phyloP scores from a whole-genome alignment of 1,284 basidiomycete genomes.

The Coniferiporia weirii region DNA sequence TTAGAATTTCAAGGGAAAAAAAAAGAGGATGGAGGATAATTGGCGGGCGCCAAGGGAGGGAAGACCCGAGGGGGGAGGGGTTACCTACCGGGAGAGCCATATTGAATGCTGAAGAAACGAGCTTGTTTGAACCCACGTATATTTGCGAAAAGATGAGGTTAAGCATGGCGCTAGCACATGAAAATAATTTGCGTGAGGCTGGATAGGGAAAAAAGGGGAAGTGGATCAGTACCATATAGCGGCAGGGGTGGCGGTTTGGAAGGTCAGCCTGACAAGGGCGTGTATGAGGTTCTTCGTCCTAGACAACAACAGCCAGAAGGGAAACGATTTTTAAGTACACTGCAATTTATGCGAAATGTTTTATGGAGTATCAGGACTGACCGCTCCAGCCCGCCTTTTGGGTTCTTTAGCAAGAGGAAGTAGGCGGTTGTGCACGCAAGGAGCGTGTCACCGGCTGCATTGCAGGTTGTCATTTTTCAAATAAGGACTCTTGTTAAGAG shows the following conservation, averaged over 20 bases:
- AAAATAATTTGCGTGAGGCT: not conserved
- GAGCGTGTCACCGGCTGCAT: constrained; percentile 24
- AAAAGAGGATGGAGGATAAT: not conserved
- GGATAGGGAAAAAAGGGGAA: not conserved
- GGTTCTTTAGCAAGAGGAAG: constrained; percentile 27
- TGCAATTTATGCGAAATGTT: too few species aligned
- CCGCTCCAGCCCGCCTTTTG: constrained; percentile 28
- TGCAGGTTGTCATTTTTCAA: too few species aligned
- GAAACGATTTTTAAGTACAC: not conserved
- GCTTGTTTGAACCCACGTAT: constrained; percentile 22
- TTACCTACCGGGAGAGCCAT: constrained; percentile 23
- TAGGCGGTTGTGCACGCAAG: constrained; percentile 29
- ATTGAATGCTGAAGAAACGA: constrained; percentile 29
- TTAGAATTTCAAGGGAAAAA: too few species aligned
- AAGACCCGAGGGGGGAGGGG: not conserved
- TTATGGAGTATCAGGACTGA: constrained; percentile 17
- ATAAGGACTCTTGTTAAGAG: too few species aligned
- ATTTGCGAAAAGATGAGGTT: constrained; percentile 34
- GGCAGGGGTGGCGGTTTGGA: constrained; percentile 32
- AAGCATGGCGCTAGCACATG: constrained; percentile 27
- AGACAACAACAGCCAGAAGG: not conserved
- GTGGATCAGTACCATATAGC: constrained; percentile 28
- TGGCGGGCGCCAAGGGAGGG: not conserved
- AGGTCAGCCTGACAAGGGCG: constrained; percentile 30
- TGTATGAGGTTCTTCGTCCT: constrained; percentile 24